Percentiles rank a stretch among this genome's conserved stretches.
These are phyloP conservation scores for Saturnispora dispora DNA, from an alignment of 805 yeast genomes.

Conservation along the genomic window DNA sequence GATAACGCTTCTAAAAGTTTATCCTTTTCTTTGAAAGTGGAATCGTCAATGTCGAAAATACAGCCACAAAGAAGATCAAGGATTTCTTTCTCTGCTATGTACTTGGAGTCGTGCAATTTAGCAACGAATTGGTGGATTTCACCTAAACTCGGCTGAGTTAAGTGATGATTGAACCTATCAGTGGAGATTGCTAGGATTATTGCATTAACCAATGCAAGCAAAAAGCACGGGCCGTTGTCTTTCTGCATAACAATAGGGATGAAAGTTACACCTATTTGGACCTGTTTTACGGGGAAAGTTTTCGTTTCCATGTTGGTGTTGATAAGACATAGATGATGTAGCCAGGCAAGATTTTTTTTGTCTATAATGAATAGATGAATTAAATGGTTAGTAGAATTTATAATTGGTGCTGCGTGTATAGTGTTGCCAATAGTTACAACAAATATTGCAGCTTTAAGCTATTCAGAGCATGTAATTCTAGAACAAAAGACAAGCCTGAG, in stretches of 20 bases:
- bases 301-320: not conserved
- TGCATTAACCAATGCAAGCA: slow-evolving; percentile 68
- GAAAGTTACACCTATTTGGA: not conserved
- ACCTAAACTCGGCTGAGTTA: not conserved
- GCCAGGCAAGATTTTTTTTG: not conserved
- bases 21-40: not conserved
- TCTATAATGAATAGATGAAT: not conserved
- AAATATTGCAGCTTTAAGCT: too few species aligned
- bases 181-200: slow-evolving; percentile 22
- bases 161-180: not conserved
- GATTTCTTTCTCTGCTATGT: not conserved
- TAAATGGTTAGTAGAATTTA: too few species aligned
- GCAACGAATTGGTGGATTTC: not conserved
- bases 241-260: slow-evolving; percentile 57
- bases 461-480: too few species aligned
- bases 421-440: too few species aligned
- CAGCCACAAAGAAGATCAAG: not conserved
- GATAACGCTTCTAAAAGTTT: slow-evolving; percentile 7
- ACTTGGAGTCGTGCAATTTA: slow-evolving; percentile 1
- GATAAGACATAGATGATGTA: not conserved
- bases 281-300: slow-evolving; percentile 3
- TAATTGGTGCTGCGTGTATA: too few species aligned
- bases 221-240: slow-evolving; percentile 80
- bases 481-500: too few species aligned
- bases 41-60: slow-evolving; percentile 1